Base-by-base conservation (phyloP, 1,139 yeast genomes). In the Yamadazyma taylorii region DNA sequence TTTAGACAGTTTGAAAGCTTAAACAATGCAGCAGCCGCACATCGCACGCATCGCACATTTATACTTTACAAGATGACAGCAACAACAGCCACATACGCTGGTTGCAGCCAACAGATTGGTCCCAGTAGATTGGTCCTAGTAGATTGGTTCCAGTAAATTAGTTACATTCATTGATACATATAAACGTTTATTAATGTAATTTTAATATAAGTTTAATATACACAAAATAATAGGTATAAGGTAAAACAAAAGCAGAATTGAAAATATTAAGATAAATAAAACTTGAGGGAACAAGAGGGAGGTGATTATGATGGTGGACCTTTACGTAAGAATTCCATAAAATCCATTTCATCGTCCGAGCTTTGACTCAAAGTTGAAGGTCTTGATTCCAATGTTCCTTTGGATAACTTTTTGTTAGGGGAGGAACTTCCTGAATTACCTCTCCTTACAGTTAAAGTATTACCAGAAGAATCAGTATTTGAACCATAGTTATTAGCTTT, bases 271-370 rank as follows among this genome's bases (percentile, higher is more conserved):
- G 3, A 15, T 12, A 6, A 9, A 16, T 10, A n/a, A 16, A 11
- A n/a, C 13, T 27, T 15, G 16, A 27, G 16, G 22, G 30, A 13
- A 9, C n/a, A 19, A 5, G 25, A 7, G 8, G 8, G 4, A 9
- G 7, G n/a, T 10, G 6, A 7, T 19, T 33, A 33, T 27, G 19
- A 33, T 25, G 45, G 46, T 13, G 78, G 78, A 3, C 77, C 78
- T 27, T 56, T 59, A 22, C 63, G 65, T 36, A 76, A 61, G 42
- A 75, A 73, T 41, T 73, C 79, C 45, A 74, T 35, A 41, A 76
- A 64, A 48, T 75, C 80, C 61, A 74, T 62, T 36, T 69, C 78
- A 14, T 55, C 62, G 21, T 61, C 66, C 1, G 53, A 54, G 15
- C 44, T 53, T 3, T 32, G 33, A 9, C 36, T 35, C 15, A 31